phyloP scores from a whole-genome alignment of 2,329 filamentous ascomycete genomes.

The Onygenales sp. region DNA sequence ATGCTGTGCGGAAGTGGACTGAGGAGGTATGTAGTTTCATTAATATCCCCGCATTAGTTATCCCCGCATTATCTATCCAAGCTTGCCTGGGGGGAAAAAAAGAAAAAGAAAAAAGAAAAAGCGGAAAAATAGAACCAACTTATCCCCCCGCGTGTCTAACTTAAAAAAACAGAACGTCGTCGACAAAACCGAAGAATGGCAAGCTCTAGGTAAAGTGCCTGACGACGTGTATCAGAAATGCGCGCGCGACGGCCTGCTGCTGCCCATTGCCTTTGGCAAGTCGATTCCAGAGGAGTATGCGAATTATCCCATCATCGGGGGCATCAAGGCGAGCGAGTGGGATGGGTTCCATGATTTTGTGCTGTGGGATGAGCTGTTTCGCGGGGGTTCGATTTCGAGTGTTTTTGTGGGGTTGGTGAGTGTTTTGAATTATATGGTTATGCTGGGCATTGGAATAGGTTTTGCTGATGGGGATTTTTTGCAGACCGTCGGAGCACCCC shows the following conservation, averaged over 20 bases:
- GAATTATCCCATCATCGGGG: slow-evolving; percentile 1
- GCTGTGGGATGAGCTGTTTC: slow-evolving; percentile 3
- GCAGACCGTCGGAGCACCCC: slow-evolving; percentile 1
- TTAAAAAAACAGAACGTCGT: background rate
- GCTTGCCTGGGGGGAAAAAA: background rate
- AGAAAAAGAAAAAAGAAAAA: background rate
- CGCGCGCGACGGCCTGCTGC: background rate
- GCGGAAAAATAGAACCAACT: background rate
- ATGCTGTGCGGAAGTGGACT: background rate
- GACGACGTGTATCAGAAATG: slow-evolving; percentile 1
- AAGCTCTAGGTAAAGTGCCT: background rate
- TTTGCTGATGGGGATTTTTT: too few species aligned
- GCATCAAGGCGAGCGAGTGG: slow-evolving; percentile 3
- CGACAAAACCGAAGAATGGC: slow-evolving; percentile 1
- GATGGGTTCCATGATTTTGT: slow-evolving; percentile 2
- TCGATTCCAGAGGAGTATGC: slow-evolving; percentile 1
- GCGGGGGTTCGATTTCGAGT: background rate
- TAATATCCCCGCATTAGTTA: too few species aligned
- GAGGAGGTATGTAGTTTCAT: background rate
- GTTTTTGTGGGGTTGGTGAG: slow-evolving; percentile 1
- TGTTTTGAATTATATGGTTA: background rate
- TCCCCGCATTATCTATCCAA: background rate
- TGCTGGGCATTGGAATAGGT: background rate
- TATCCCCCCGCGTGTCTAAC: background rate
- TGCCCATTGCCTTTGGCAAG: slow-evolving; percentile 1